Percentiles rank a stretch among this genome's conserved stretches.
Conservation (phyloP, 371 early-diverging fungal genomes). For the Zancudomyces culisetae region DNA sequence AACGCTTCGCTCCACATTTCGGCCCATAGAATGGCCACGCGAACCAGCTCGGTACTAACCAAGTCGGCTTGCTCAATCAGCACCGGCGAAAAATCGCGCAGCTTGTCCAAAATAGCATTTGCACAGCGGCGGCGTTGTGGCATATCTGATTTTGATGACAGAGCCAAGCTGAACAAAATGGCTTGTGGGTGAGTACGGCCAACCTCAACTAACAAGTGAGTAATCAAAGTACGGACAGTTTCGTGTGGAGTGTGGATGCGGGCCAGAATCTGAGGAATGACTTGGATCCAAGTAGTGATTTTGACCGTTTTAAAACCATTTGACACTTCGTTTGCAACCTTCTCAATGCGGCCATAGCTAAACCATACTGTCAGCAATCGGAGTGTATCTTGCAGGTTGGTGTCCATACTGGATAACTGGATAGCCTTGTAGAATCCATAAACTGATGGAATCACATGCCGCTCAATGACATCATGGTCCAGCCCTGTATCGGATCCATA, state of each 20-base stretch:
- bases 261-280: slow-evolving; percentile 95
- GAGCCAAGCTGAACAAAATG: slow-evolving; percentile 85
- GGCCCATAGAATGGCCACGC: slow-evolving; percentile 90
- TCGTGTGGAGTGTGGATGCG: slow-evolving; percentile 75
- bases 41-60: slow-evolving; percentile 90
- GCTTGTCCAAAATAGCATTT: slow-evolving; percentile 76
- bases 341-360: slow-evolving; percentile 75
- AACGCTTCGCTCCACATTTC: slow-evolving; percentile 97
- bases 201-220: slow-evolving; percentile 76
- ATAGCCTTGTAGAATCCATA: slow-evolving; percentile 88
- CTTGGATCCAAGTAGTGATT: slow-evolving; percentile 94
- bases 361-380: slow-evolving; percentile 91
- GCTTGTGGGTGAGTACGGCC: slow-evolving; percentile 95
- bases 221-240: slow-evolving; percentile 69
- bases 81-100: slow-evolving; percentile 58
- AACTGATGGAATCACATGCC: slow-evolving; percentile 30
- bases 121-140: slow-evolving; percentile 62
- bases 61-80: slow-evolving; percentile 86
- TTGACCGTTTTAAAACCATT: slow-evolving; percentile 80
- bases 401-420: slow-evolving; percentile 67
- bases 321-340: slow-evolving; percentile 68
- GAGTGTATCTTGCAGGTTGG: slow-evolving; percentile 85
- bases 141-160: slow-evolving; percentile 86
- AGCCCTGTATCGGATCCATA: too few species aligned
- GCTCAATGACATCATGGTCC: slow-evolving; percentile 14